A percentile compares a stretch with the other conserved stretches of the same genome.
Evolutionary conservation across 2,329 filamentous ascomycete genomes (phyloP).

Genomic region (Ophiostoma triangulosporum): DNA sequence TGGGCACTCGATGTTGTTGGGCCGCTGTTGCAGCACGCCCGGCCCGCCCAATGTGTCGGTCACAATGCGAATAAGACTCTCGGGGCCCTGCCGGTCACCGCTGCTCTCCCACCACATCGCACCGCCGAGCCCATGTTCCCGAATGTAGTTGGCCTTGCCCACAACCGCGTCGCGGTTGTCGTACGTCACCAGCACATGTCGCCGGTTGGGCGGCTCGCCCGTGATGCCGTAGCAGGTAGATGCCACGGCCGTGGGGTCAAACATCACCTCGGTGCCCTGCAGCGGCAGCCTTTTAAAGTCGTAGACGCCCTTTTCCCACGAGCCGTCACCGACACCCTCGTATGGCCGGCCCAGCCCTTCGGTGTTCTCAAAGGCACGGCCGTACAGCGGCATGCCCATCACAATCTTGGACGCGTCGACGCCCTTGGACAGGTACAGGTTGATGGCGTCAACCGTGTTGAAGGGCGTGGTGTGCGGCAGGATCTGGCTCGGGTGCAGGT

Average conservation of each 20-base stretch:
- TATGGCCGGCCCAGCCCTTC: constrained; percentile 58
- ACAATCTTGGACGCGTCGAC: constrained; percentile 63
- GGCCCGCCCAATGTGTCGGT: constrained; percentile 45
- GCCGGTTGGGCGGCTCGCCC: constrained; percentile 25
- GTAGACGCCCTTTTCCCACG: constrained; percentile 74
- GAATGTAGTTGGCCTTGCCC: constrained; percentile 60
- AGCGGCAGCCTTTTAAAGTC: constrained; percentile 80
- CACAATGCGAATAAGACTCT: constrained; percentile 56
- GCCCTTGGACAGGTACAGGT: constrained; percentile 52
- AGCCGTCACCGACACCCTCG: constrained; percentile 61
- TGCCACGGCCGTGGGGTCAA: constrained; percentile 51
- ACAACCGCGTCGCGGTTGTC: constrained; percentile 55
- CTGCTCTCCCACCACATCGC: constrained; percentile 98
- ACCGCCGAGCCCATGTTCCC: constrained; percentile 55
- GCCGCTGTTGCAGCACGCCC: constrained; percentile 31
- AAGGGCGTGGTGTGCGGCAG: constrained; percentile 58
- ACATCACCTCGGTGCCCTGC: constrained; percentile 46
- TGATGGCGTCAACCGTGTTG: constrained; percentile 56
- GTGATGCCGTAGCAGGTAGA: constrained; percentile 63
- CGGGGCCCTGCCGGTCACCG: constrained; percentile 51
- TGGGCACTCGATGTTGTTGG: constrained; percentile 52
- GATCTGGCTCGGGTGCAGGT: constrained; percentile 43
- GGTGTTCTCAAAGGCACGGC: constrained; percentile 70
- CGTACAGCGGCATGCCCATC: constrained; percentile 85
- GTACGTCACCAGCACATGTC: constrained; percentile 63